These are phyloP conservation scores for Colletotrichum tropicicola DNA, from an alignment of 2,329 filamentous ascomycete species.

Conservation along the genomic window DNA sequence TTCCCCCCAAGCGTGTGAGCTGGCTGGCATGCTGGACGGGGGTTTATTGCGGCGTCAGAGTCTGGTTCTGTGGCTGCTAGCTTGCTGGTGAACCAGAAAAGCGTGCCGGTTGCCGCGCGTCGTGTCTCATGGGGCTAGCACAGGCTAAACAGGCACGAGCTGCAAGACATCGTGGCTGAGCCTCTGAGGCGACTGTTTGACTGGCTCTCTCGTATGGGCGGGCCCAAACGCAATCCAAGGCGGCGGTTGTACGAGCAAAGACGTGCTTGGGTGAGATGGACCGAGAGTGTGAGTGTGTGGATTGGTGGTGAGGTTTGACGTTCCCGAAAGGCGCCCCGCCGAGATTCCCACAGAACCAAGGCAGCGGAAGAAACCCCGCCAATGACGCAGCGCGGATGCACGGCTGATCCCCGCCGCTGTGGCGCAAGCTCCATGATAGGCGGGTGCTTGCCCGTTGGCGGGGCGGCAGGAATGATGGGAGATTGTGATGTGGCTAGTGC, in stretches of 20 bases:
- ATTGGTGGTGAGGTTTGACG: conserved; percentile 8
- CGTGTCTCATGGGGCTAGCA: conserved; percentile 20
- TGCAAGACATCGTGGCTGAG: conserved; percentile 5
- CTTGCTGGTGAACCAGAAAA: neutral
- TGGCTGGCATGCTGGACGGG: too few species aligned
- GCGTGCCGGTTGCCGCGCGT: conserved; percentile 24
- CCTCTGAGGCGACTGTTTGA: too few species aligned
- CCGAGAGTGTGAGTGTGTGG: too few species aligned
- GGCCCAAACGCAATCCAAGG: conserved; percentile 19
- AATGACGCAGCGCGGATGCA: conserved; percentile 29
- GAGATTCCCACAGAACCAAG: conserved; percentile 20
- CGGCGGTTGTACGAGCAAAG: conserved; percentile 20
- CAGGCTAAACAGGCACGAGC: neutral
- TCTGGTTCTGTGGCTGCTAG: too few species aligned
- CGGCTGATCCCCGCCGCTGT: conserved; percentile 11
- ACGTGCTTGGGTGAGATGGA: too few species aligned
- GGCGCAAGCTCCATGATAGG: conserved; percentile 16
- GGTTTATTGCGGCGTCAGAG: too few species aligned
- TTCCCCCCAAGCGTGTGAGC: neutral
- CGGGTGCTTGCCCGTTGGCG: neutral
- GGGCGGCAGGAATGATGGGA: neutral
- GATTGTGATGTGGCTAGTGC: conserved; percentile 4
- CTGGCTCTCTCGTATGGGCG: too few species aligned
- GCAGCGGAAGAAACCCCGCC: conserved; percentile 12
- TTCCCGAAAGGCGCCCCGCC: conserved; percentile 5